Percentiles rank a stretch among this genome's conserved stretches.
Evolutionary conservation across 805 yeast species (phyloP).

Genomic region (Metschnikowia sp.): DNA sequence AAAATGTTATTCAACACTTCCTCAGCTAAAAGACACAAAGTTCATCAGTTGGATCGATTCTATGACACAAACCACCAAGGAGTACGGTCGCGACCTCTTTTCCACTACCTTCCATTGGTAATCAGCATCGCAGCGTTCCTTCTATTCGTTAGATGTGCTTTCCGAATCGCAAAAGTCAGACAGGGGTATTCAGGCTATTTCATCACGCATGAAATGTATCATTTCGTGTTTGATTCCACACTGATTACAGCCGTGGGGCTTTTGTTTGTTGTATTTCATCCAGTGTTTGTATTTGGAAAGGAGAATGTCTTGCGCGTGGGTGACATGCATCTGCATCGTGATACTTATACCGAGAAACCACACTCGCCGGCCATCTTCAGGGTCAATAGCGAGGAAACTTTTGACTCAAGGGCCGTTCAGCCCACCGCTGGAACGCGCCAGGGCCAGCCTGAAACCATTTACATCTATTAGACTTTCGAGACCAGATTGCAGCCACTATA

Average conservation of each 20-base stretch:
- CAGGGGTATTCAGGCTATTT: constrained; percentile 37
- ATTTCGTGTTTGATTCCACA: constrained; percentile 36
- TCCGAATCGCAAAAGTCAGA: constrained; percentile 37
- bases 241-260: constrained; percentile 35
- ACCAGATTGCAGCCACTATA: too few species aligned
- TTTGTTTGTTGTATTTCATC: constrained; percentile 37
- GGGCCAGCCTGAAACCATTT: too few species aligned
- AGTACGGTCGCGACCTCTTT: constrained; percentile 25
- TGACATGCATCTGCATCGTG: neutral
- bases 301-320: constrained; percentile 16
- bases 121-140: constrained; percentile 28
- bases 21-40: constrained; percentile 22
- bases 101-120: constrained; percentile 32
- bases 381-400: too few species aligned
- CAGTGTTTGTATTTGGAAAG: constrained; percentile 33
- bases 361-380: too few species aligned
- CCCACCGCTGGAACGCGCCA: too few species aligned
- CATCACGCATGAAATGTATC: constrained; percentile 31
- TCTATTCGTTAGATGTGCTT: constrained; percentile 33
- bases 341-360: too few species aligned
- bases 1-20: constrained; percentile 26
- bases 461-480: too few species aligned
- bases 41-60: constrained; percentile 23
- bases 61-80: constrained; percentile 27
- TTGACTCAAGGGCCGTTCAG: too few species aligned